These are phyloP conservation scores for Volvox africanus DNA, from an alignment of 139 green algal genomes.

Conservation along the genomic window DNA sequence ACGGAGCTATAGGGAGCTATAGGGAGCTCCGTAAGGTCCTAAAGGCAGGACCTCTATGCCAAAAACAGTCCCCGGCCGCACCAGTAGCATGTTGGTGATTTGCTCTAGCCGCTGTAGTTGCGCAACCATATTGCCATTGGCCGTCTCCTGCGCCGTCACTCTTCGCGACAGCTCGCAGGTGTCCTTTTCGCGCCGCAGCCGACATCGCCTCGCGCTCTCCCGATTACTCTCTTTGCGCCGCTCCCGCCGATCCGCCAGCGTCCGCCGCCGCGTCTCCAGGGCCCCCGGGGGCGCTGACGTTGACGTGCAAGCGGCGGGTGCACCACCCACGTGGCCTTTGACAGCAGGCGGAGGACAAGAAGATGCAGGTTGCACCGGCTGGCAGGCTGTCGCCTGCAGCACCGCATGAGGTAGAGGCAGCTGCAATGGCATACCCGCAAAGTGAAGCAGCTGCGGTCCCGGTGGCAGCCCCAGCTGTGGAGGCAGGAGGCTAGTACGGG, in stretches of 20 bases:
- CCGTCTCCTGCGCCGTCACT: neutral
- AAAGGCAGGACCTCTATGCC: no score
- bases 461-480: neutral
- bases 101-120: constrained; percentile 14
- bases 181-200: constrained; percentile 29
- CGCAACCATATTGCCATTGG: neutral
- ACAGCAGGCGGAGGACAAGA: neutral
- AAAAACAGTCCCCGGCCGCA: neutral
- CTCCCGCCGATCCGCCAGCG: neutral
- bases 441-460: neutral
- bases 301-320: neutral
- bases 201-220: constrained; percentile 38
- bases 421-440: neutral
- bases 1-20: no score
- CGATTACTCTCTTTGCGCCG: constrained; percentile 50
- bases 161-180: neutral
- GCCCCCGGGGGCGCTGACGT: neutral
- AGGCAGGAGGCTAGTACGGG: neutral
- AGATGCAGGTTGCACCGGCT: neutral
- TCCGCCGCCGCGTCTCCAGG: neutral
- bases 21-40: no score
- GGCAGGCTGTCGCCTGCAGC: neutral
- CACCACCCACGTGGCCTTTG: neutral
- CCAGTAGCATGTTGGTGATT: neutral
- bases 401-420: neutral